Evolutionary conservation across 2,329 filamentous ascomycete genomes (phyloP).

Genomic region (Arthrocladium fulminans): DNA sequence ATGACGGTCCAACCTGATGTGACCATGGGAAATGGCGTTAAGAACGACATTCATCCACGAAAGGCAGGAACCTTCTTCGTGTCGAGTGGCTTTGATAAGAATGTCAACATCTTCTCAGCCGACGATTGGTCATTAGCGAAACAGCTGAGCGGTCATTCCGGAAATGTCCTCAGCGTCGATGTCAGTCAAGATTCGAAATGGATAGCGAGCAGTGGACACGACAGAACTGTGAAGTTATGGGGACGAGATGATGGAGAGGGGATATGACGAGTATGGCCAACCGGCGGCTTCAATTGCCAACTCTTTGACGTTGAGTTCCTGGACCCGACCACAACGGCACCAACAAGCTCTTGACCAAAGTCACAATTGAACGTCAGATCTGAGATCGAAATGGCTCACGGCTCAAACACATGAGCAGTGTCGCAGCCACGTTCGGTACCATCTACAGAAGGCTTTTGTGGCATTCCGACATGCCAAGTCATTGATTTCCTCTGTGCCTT

Average conservation of each 20-base stretch:
- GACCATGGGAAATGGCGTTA: conserved; percentile 15
- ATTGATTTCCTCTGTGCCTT: too few relatives aligned
- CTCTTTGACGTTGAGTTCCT: not conserved
- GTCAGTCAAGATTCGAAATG: conserved; percentile 76
- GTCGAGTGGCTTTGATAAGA: conserved; percentile 83
- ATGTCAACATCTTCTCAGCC: conserved; percentile 89
- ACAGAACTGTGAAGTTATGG: conserved; percentile 94
- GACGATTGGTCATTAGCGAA: conserved; percentile 93
- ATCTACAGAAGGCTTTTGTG: too few relatives aligned
- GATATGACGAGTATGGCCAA: conserved; percentile 15
- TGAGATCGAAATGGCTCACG: too few relatives aligned
- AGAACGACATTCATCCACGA: conserved; percentile 44
- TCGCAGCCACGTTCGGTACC: too few relatives aligned
- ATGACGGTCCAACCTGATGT: conserved; percentile 10
- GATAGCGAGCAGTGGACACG: conserved; percentile 91
- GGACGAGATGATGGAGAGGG: conserved; percentile 65
- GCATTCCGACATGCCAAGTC: too few relatives aligned
- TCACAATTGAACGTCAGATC: too few relatives aligned
- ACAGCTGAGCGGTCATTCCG: conserved; percentile 79
- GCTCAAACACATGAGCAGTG: too few relatives aligned
- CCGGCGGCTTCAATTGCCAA: not conserved
- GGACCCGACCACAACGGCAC: not conserved
- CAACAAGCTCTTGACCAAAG: too few relatives aligned
- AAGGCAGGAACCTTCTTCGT: conserved; percentile 89
- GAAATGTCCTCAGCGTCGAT: conserved; percentile 84